phyloP scores from a whole-genome alignment of 202 grass and related monocot species.

The Brachypodium distachyon region DNA sequence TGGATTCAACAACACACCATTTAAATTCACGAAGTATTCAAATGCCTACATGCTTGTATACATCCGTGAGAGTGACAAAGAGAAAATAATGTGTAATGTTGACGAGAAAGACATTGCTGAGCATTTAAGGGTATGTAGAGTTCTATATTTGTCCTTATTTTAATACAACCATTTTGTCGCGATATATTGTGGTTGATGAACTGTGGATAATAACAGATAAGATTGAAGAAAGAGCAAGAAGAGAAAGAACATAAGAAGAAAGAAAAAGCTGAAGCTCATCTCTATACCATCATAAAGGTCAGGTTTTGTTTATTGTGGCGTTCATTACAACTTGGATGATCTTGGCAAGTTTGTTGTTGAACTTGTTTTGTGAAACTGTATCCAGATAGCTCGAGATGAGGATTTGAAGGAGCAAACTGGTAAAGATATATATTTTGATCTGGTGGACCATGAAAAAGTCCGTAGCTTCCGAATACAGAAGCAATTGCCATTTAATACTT shows the following conservation, averaged over 20 bases:
- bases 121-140: constrained; percentile 56
- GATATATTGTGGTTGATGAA: constrained; percentile 6
- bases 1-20: constrained; percentile 82
- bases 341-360: neutral
- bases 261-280: constrained; percentile 90
- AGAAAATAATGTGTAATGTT: constrained; percentile 93
- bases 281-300: constrained; percentile 96
- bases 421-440: constrained; percentile 81
- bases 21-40: constrained; percentile 95
- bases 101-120: constrained; percentile 96
- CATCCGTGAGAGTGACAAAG: constrained; percentile 89
- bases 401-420: constrained; percentile 71
- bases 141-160: constrained; percentile 11
- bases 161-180: neutral
- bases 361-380: constrained; percentile 1
- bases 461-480: constrained; percentile 85
- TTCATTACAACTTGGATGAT: constrained; percentile 16
- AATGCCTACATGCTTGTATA: constrained; percentile 99
- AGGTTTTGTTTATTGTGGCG: constrained; percentile 13
- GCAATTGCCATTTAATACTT: constrained; percentile 60
- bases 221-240: constrained; percentile 97
- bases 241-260: constrained; percentile 97
- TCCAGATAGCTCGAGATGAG: constrained; percentile 68
- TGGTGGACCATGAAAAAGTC: constrained; percentile 92
- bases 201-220: constrained; percentile 40